These are phyloP conservation scores for Acer negundo DNA, from an alignment of 345 rosid genomes.

Conservation along the genomic window DNA sequence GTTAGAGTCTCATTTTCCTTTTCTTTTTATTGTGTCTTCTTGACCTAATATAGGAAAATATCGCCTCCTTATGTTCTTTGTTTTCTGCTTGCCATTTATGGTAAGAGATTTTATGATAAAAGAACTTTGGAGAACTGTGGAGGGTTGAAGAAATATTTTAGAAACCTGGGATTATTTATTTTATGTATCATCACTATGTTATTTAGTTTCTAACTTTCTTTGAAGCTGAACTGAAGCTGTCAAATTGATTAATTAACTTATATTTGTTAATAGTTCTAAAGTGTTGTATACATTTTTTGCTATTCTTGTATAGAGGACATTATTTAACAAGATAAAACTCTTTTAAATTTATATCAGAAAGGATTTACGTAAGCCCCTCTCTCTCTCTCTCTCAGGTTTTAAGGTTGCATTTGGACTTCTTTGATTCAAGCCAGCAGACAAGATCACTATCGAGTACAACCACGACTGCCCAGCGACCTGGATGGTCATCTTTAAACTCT, in stretches of 20 bases:
- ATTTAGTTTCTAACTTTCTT: background rate
- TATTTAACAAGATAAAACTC: background rate
- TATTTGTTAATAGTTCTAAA: no score
- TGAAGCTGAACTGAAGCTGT: no score
- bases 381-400: conserved; percentile 48
- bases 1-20: background rate
- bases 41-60: background rate
- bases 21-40: background rate
- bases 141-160: background rate
- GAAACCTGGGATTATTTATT: background rate
- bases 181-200: background rate
- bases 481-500: conserved; percentile 40
- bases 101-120: background rate
- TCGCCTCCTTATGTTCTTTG: no score
- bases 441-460: conserved; percentile 18
- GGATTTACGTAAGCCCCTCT: background rate
- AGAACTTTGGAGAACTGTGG: background rate
- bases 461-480: conserved; percentile 21
- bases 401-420: conserved; percentile 71
- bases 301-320: background rate
- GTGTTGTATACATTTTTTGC: background rate
- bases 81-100: background rate
- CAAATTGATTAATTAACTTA: no score
- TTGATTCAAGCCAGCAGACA: conserved; percentile 38
- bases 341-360: background rate